Percentiles rank a stretch among this genome's conserved stretches.
phyloP scores from a whole-genome alignment of 345 rosid species.

The Trapa incisa region DNA sequence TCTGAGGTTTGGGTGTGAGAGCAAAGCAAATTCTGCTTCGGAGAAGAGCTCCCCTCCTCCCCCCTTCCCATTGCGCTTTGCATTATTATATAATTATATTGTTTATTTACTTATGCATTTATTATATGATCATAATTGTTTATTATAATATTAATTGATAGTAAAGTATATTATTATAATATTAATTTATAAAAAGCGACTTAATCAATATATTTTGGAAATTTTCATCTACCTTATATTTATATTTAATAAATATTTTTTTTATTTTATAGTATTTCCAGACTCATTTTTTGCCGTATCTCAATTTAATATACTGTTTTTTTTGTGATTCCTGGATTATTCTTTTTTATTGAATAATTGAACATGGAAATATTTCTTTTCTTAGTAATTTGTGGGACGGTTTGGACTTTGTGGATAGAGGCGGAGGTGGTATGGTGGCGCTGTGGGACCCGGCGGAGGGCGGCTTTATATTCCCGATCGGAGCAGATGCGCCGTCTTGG shows the following conservation, averaged over 20 bases:
- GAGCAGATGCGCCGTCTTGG: slow-evolving; percentile 6
- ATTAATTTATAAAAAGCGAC: too few species aligned
- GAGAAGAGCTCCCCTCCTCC: slow-evolving; percentile 3
- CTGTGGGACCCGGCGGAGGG: not conserved
- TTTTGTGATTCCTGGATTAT: too few species aligned
- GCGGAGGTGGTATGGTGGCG: not conserved
- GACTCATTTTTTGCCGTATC: too few species aligned
- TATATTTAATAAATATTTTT: too few species aligned
- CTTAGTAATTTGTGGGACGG: too few species aligned
- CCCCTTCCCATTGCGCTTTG: not conserved
- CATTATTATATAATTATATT: not conserved
- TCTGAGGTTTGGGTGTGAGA: slow-evolving; percentile 4
- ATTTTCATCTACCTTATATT: too few species aligned
- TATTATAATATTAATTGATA: not conserved
- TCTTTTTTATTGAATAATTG: too few species aligned
- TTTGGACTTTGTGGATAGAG: too few species aligned
- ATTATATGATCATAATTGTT: not conserved
- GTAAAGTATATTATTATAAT: not conserved
- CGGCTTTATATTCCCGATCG: not conserved
- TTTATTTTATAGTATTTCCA: too few species aligned
- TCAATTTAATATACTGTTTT: too few species aligned
- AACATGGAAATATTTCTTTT: slow-evolving; percentile 5
- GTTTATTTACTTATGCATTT: too few species aligned
- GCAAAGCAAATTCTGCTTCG: not conserved
- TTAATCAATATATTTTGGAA: not conserved